Evolutionary conservation across 129 eudicot species (phyloP).

Genomic region (Centella asiatica): DNA sequence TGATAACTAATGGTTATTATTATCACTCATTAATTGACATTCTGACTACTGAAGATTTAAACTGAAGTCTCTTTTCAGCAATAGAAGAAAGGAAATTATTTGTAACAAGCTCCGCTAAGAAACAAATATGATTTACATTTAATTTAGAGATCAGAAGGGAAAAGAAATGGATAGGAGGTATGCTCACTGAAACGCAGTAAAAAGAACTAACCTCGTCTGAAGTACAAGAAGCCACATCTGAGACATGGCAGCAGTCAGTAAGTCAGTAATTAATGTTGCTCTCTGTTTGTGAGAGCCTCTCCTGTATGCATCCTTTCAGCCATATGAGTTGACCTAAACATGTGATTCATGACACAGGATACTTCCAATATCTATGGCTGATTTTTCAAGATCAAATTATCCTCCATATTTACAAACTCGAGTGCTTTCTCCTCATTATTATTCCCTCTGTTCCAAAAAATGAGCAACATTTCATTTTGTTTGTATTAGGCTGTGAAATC

Average conservation of each 20-base stretch:
- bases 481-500: too few relatives aligned
- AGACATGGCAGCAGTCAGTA: slow-evolving; percentile 7
- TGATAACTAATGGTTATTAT: too few relatives aligned
- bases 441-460: background rate
- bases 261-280: background rate
- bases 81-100: too few relatives aligned
- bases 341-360: background rate
- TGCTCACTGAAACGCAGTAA: slow-evolving; percentile 2
- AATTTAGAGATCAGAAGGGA: too few relatives aligned
- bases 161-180: background rate
- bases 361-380: slow-evolving; percentile 3
- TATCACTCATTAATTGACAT: too few relatives aligned
- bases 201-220: background rate
- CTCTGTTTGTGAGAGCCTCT: background rate
- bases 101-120: too few relatives aligned
- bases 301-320: background rate
- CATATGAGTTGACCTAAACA: background rate
- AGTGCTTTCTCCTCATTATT: background rate
- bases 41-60: too few relatives aligned
- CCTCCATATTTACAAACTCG: too few relatives aligned
- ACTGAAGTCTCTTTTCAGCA: too few relatives aligned
- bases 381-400: background rate
- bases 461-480: too few relatives aligned
- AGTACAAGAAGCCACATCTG: background rate
- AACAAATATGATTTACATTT: too few relatives aligned